Base-by-base conservation (phyloP, 2,329 filamentous ascomycete species). In the Colletotrichum navitas region DNA sequence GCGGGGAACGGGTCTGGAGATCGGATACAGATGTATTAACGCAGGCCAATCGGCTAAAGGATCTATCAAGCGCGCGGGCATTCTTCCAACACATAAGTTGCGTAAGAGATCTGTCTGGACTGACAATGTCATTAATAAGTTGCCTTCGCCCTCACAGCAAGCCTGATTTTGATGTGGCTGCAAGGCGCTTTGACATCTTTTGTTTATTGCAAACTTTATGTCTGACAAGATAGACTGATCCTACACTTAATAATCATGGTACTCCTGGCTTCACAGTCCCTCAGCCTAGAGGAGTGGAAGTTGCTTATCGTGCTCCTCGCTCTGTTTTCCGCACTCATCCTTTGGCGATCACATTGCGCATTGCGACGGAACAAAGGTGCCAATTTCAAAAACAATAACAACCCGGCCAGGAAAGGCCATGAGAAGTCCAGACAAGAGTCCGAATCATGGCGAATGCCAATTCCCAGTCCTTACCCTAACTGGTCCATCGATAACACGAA, bases 401-500 rank as follows among this genome's bases (percentile, higher is more conserved):
- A 63, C 12, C 6, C 49, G 11, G 62, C 26, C 11, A 12, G n/a
- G 24, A 47, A 12, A 29, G 45, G 34, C 8, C 10, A 52, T 49
- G 59, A 24, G 11, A 68, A 68, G 43, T n/a, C 58, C 3, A 51
- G n/a, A 8, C 14, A 54, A 7, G 52, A 36, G 14, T 26, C 59
- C 32, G 45, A 63, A 18, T 34, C 36, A 47, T 94, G 92, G 83
- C 85, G 85, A 71, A 83, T 89, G 2, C 91, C 92, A 1, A 78
- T 82, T 0, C 89, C 91, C 5, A 64, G 81, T 0, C 89, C 92
- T 0, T 94, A 93, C 76, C 88, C 89, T 0, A 80, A 89, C 78
- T 95, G 93, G 92, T 89, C 90, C 54, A 79, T 94, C 45, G 84
- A 87, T 32, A 81, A 83, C n/a, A 93, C 91, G 1, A 91, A 92